Evolutionary conservation across 345 rosid genomes (phyloP).

Genomic region (Angophora floribunda): DNA sequence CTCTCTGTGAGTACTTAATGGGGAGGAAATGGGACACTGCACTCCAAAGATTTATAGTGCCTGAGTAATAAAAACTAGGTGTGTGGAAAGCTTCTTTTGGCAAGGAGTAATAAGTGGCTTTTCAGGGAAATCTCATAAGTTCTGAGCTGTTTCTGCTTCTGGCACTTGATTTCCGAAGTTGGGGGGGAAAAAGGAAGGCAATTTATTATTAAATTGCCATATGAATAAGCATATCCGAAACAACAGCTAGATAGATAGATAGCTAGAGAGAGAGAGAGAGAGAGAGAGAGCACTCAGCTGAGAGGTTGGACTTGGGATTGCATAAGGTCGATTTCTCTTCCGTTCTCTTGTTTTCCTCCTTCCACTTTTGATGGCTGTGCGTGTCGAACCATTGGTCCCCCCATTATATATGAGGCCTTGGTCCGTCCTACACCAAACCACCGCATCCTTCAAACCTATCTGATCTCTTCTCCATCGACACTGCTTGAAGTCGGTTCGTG

Average conservation of each 20-base stretch:
- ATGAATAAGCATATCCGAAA: neutral
- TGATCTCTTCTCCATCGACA: neutral
- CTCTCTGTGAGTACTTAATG: neutral
- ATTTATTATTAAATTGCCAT: neutral
- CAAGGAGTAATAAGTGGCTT: neutral
- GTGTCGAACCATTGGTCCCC: neutral
- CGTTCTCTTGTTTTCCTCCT: neutral
- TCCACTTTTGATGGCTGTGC: neutral
- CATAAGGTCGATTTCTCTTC: neutral
- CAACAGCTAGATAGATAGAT: neutral
- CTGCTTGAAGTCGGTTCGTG: neutral
- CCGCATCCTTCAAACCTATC: neutral
- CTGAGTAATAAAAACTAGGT: neutral
- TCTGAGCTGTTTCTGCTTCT: neutral
- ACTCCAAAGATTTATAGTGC: neutral
- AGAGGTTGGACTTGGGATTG: neutral
- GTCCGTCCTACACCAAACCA: neutral
- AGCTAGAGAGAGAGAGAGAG: neutral
- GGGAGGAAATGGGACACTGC: neutral
- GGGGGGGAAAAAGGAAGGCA: neutral
- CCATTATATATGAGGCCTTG: neutral
- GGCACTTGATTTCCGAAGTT: neutral
- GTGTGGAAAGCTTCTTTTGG: neutral
- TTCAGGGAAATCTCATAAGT: neutral
- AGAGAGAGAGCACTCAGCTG: neutral